Base-by-base conservation (phyloP, 2,329 filamentous ascomycete genomes). In the Epichloe uncinata region DNA sequence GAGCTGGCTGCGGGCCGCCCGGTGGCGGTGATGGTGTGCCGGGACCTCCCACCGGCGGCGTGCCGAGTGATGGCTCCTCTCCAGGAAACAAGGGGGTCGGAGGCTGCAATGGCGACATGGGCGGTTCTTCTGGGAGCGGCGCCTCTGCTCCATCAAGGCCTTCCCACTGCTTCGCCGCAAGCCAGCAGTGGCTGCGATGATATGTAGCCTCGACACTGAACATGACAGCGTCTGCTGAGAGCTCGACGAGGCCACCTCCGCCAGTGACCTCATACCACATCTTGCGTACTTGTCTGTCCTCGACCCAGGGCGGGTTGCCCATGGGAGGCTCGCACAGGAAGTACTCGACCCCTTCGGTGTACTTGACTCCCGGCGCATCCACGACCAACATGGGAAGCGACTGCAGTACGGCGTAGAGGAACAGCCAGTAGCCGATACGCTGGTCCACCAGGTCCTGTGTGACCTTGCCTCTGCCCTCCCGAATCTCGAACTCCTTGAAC, bases 271-370 rank as follows among this genome's bases (percentile, higher is more conserved):
- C 79, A 64, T 86, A 87, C 84, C 84, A 87, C 59, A 81, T 79
- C 68, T 81, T 81, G 57, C 78, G 76, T 13, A 83, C 75, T 45
- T 79, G 70, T 35, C 74, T 72, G 37, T 78, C 77, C 48, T 84
- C 83, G 49, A 82, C 72, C 87, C 87, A 93, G 0, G 87, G 86
- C 0, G 80, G 73, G 49, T 82, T 81, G 16, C 82, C 83, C 59
- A 85, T 78, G 0, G 85, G 82, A 4, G 85, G 79, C 61, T 87
- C 75, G 63, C 86, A 90, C 30, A 91, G 71, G 69, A 91, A 93
- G 66, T 91, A 88, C 63, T 91, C 87, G 2, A 87, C 84, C 1
- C 78, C 82, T 47, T 87, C 78, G 0, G 79, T 84, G 62, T 76
- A 82, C 49, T 75, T 76, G 42, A 90, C 68, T 9, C 77, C 81